Conservation (phyloP, 768 basidiomycete genomes). For the Clathrus columnatus region DNA sequence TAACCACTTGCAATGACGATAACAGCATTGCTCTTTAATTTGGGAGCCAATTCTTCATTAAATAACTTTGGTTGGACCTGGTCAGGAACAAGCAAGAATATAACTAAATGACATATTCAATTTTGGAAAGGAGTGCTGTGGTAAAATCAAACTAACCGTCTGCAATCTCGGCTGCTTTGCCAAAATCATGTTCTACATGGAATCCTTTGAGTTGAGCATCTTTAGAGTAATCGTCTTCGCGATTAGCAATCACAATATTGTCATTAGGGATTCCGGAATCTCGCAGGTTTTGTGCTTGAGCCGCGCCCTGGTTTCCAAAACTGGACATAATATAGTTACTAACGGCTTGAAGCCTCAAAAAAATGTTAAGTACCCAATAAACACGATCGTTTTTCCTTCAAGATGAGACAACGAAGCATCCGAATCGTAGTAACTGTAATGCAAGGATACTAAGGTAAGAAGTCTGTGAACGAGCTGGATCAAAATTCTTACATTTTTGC, state of each 20-base stretch:
- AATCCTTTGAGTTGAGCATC: constrained; percentile 50
- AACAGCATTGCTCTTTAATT: constrained; percentile 37
- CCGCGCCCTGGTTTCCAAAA: constrained; percentile 59
- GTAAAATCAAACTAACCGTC: constrained; percentile 32
- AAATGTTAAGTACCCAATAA: constrained; percentile 40
- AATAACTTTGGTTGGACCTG: constrained; percentile 58
- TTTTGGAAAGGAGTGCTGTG: neutral
- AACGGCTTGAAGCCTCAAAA: neutral
- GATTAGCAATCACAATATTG: constrained; percentile 51
- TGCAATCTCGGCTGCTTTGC: constrained; percentile 44
- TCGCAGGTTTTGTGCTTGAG: constrained; percentile 59
- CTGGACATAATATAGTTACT: constrained; percentile 21
- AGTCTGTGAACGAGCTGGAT: neutral
- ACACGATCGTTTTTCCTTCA: constrained; percentile 45
- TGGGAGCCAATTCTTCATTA: constrained; percentile 43
- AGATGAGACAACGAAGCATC: constrained; percentile 47
- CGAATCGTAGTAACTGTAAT: constrained; percentile 49
- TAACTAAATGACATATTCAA: constrained; percentile 30
- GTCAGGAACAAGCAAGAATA: constrained; percentile 57
- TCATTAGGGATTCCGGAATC: constrained; percentile 55
- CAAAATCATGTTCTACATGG: constrained; percentile 47
- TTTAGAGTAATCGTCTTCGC: constrained; percentile 47
- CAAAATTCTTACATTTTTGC: constrained; percentile 46
- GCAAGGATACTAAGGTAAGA: neutral
- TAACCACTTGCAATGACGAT: constrained; percentile 59